Conservation (phyloP, 2,329 filamentous ascomycete species). For the Teratosphaeria destructans region DNA sequence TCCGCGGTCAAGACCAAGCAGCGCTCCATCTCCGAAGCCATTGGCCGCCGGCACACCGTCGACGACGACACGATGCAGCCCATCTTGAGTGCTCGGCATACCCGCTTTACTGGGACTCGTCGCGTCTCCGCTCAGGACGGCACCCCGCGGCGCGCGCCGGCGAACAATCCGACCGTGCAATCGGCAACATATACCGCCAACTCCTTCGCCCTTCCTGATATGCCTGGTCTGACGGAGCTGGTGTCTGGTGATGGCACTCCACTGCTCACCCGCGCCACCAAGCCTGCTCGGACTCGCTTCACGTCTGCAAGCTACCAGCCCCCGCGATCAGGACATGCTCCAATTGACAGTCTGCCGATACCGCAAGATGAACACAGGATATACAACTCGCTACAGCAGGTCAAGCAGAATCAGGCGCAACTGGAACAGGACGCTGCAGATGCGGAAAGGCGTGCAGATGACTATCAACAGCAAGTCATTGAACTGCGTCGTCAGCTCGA, state of each 20-base stretch:
- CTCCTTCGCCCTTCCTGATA: constrained; percentile 51
- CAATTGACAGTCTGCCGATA: constrained; percentile 45
- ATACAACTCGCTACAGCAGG: constrained; percentile 48
- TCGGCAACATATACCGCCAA: constrained; percentile 41
- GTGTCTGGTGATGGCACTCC: constrained; percentile 51
- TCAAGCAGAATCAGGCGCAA: constrained; percentile 47
- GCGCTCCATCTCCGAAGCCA: constrained; percentile 45
- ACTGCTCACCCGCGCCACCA: constrained; percentile 42
- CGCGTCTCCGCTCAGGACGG: constrained; percentile 7
- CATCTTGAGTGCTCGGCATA: constrained; percentile 36
- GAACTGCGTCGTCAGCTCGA: constrained; percentile 39
- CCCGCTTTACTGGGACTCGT: constrained; percentile 40
- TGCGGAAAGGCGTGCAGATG: constrained; percentile 40
- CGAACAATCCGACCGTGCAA: constrained; percentile 25
- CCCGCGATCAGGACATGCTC: constrained; percentile 30
- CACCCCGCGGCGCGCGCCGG: constrained; percentile 16
- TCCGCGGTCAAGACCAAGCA: constrained; percentile 26
- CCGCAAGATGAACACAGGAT: constrained; percentile 54
- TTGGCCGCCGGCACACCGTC: constrained; percentile 42
- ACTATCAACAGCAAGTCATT: constrained; percentile 52
- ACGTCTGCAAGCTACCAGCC: constrained; percentile 35
- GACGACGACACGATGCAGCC: constrained; percentile 37
- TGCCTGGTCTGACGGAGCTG: constrained; percentile 51
- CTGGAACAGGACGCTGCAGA: constrained; percentile 48
- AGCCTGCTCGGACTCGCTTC: constrained; percentile 42